Base-by-base conservation (phyloP, 1,284 basidiomycete genomes). In the Ustilago esculenta region DNA sequence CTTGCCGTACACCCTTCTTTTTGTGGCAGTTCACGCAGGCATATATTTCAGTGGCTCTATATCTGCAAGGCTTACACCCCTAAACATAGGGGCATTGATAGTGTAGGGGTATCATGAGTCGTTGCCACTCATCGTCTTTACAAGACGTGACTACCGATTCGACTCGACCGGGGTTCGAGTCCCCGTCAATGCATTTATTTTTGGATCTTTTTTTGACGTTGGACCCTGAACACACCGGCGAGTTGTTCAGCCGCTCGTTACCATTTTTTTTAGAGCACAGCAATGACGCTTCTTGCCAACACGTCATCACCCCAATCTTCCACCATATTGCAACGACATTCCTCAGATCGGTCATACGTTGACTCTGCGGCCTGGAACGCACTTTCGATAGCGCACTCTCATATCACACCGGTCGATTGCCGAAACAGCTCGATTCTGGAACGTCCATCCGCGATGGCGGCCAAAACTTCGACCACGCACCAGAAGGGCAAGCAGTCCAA, bases 101-200 rank as follows among this genome's bases (percentile, higher is more conserved):
- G 59, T 63, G 59, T 63, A 63, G 59, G 52, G 59, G 59, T 63
- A 63, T 66, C 55, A 66, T 59, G 63, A 59, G 63, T 59, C 63
- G 63, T 66, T 66, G 63, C 63, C 63, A 64, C 55, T 55, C 63
- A 55, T 59, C 56, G 46, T 34, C 41, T 55, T 25, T 17, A 18
- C 12, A 14, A 51, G 47, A 27, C 39, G 56, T 56, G 52, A 52
- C 40, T 48, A 65, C 61, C 51, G 54, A 61, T 66, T 66, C 68
- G 68, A 60, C 68, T 67, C 63, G 67, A 71, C 67, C 67, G 67
- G 67, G 67, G 67, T 71, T 71, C 67, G 67, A 71, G 61, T 66
- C 67, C 67, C 67, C 67, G 67, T 71, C 67, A 71, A 71, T 71
- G 67, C 67, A 71, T 24, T 29, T 23, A 27, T 54, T 51, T 45